Percentiles rank a stretch among this genome's conserved stretches.
phyloP scores from a whole-genome alignment of 371 early-diverging fungal genomes.

The Syncephalastrum contaminatum region DNA sequence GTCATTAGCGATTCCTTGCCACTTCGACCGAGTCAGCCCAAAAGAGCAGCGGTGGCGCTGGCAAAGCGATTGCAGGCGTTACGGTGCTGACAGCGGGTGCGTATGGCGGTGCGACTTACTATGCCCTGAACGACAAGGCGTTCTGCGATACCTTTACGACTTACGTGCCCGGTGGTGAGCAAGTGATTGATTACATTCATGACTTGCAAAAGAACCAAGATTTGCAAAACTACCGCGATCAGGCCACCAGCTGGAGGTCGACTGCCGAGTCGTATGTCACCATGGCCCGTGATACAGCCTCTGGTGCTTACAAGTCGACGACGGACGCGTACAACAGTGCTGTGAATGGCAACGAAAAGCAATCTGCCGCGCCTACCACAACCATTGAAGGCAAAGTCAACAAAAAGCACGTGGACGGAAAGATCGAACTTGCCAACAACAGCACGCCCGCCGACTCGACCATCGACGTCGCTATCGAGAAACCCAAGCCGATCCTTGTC shows the following conservation, averaged over 20 bases:
- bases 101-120: constrained; percentile 27
- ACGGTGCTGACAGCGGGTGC: constrained; percentile 19
- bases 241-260: constrained; percentile 14
- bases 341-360: no score
- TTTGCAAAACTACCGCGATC: constrained; percentile 15
- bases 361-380: not conserved
- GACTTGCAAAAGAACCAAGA: constrained; percentile 23
- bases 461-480: constrained; percentile 14
- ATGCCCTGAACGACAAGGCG: constrained; percentile 22
- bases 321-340: constrained; percentile 14
- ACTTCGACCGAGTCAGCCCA: not conserved
- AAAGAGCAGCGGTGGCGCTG: constrained; percentile 8
- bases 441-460: constrained; percentile 3
- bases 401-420: constrained; percentile 10
- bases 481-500: constrained; percentile 21
- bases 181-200: constrained; percentile 21
- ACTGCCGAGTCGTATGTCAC: constrained; percentile 18
- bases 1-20: not conserved
- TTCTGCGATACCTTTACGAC: constrained; percentile 25
- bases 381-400: constrained; percentile 5
- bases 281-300: constrained; percentile 22
- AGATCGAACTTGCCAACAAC: constrained; percentile 8
- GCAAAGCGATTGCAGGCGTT: constrained; percentile 11
- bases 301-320: constrained; percentile 22
- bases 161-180: constrained; percentile 26